Base-by-base conservation (phyloP, 139 green algal species). In the Picochlorum sp. region DNA sequence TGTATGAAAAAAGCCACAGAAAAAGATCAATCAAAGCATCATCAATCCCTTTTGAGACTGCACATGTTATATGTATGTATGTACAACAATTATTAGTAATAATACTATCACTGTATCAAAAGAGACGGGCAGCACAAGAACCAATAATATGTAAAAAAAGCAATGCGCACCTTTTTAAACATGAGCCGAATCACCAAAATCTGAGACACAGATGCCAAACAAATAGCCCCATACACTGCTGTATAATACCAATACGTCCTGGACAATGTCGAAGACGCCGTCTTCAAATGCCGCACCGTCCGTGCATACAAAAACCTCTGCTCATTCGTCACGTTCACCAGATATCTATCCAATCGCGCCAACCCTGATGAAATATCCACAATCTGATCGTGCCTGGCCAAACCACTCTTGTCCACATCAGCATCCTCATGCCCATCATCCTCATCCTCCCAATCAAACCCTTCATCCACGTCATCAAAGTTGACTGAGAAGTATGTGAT, bases 401-500 rank as follows among this genome's bases (percentile, higher is more conserved):
- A 26, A 14, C 20, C 37, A 24, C 14, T 13, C 14, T 28, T 28
- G 13, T 66, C 61, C 10, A 66, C 21, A 51, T 51, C 44, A 62
- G 45, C 26, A 11, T 54, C 47, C 16, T 21, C n/a, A 26, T 54
- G 16, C 6, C 18, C 16, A 54, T 54, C 47, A 13, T 21, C 9
- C 16, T 70, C 47, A 45, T 61, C 52, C 49, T 61, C 49, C 47
- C 49, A 66, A 38, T 67, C 32, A 21, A 51, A 70, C 14, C 16
- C 32, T 30, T 8, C 47, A 50, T 62, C 30, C 0, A 54, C n/a
- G 10, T 47, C 37, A n/a, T 66, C 61, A 62, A 57, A 52, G 62
- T 79, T 79, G 11, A 79, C 26, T 47, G 67, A 71, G 51, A 79
- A 79, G 57, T 79, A 79, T 5, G 45, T 51, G 24, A 79, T 30